These are phyloP conservation scores for Sporobolus alterniflorus DNA, from an alignment of 202 grass and related monocot genomes.

Conservation along the genomic window DNA sequence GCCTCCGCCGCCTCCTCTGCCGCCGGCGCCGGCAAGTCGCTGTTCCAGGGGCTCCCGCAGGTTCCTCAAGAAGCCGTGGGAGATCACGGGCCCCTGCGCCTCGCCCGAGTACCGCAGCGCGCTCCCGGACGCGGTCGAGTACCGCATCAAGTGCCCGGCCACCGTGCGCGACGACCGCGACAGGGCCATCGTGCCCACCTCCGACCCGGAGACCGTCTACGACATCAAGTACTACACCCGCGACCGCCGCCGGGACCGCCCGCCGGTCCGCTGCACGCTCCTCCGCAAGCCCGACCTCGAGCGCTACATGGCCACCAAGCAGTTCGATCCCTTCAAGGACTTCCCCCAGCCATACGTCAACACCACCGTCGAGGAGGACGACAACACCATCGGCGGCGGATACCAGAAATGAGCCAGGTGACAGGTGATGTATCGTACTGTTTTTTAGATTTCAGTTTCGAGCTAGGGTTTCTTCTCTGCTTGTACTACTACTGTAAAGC, in stretches of 20 bases:
- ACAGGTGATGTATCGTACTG: background rate
- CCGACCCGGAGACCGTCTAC: slow-evolving; percentile 86
- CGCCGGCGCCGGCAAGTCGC: slow-evolving; percentile 55
- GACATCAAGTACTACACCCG: slow-evolving; percentile 95
- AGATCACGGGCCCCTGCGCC: slow-evolving; percentile 94
- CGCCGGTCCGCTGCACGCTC: slow-evolving; percentile 76
- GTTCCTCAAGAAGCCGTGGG: slow-evolving; percentile 96
- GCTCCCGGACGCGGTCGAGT: slow-evolving; percentile 73
- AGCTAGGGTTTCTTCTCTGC: slow-evolving; percentile 35
- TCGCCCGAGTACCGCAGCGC: slow-evolving; percentile 84
- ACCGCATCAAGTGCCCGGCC: slow-evolving; percentile 77
- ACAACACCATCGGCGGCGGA: slow-evolving; percentile 63
- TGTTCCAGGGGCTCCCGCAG: slow-evolving; percentile 66
- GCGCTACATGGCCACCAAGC: slow-evolving; percentile 87
- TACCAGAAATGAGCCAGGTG: slow-evolving; percentile 79
- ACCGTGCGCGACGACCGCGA: slow-evolving; percentile 43
- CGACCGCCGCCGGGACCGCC: slow-evolving; percentile 72
- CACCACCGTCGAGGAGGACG: slow-evolving; percentile 71
- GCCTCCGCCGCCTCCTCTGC: slow-evolving; percentile 53
- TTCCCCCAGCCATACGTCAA: slow-evolving; percentile 78
- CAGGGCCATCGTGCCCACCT: slow-evolving; percentile 59
- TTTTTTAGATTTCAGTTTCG: slow-evolving; percentile 41
- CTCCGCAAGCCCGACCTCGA: slow-evolving; percentile 83
- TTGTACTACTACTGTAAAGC: background rate
- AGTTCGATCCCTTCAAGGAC: slow-evolving; percentile 64